A percentile compares a stretch with the other conserved stretches of the same genome.
Evolutionary conservation across 2,329 filamentous ascomycete species (phyloP).

Genomic region (Xylaria sp.): DNA sequence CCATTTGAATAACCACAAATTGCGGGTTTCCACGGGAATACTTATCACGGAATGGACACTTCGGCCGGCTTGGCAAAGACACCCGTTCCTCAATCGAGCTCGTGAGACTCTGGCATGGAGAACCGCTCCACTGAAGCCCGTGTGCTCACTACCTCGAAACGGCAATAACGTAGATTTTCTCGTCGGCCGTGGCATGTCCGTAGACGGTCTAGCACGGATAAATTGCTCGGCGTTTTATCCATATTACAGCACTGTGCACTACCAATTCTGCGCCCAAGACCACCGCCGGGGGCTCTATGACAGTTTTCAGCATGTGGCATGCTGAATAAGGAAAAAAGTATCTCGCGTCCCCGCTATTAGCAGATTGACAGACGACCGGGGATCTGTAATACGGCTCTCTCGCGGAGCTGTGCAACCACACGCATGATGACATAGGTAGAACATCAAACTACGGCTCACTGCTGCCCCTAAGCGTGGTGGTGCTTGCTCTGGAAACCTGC

Average conservation of each 20-base stretch:
- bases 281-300: not conserved
- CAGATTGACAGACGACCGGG: constrained; percentile 26
- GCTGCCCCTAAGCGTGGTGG: not conserved
- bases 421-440: constrained; percentile 9
- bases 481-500: not conserved
- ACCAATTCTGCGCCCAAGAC: constrained; percentile 4
- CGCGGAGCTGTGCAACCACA: constrained; percentile 17
- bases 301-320: constrained; percentile 13
- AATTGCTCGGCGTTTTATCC: constrained; percentile 31
- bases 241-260: constrained; percentile 18
- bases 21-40: constrained; percentile 13
- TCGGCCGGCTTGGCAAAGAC: constrained; percentile 31
- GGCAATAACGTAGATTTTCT: constrained; percentile 26
- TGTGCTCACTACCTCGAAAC: constrained; percentile 32
- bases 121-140: constrained; percentile 22
- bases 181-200: constrained; percentile 16
- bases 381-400: constrained; percentile 23
- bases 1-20: constrained; percentile 4
- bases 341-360: not conserved
- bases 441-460: constrained; percentile 2
- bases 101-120: not conserved
- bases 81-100: constrained; percentile 6
- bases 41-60: constrained; percentile 7
- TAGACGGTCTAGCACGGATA: constrained; percentile 31
- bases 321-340: constrained; percentile 9